Percentiles rank a stretch among this genome's conserved stretches.
Conservation (phyloP, 805 yeast genomes). For the Candida morakotiae region DNA sequence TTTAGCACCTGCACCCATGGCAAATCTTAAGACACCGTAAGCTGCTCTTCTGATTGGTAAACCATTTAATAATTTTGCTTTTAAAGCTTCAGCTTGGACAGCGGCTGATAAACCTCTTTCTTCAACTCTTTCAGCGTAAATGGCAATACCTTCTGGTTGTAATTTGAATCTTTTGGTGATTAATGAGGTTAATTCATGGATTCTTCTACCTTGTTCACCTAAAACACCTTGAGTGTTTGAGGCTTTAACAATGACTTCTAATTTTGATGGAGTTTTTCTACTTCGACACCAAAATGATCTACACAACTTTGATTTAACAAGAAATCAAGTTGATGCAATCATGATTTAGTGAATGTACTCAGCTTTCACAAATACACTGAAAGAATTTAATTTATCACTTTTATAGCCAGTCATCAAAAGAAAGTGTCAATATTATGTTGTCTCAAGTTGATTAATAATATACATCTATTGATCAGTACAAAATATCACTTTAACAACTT, state of each 20-base stretch:
- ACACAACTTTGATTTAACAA: too few species aligned
- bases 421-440: too few species aligned
- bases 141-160: conserved; percentile 86
- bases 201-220: conserved; percentile 99
- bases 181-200: conserved; percentile 96
- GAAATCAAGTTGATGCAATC: too few species aligned
- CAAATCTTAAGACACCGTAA: conserved; percentile 99
- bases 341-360: too few species aligned
- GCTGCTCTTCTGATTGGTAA: conserved; percentile 99
- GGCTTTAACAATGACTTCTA: conserved; percentile 98
- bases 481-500: too few species aligned
- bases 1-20: conserved; percentile 99
- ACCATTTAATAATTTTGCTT: conserved; percentile 97
- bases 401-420: too few species aligned
- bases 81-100: conserved; percentile 98
- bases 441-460: too few species aligned
- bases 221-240: conserved; percentile 97
- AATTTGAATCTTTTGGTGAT: conserved; percentile 98
- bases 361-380: too few species aligned
- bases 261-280: conserved; percentile 97
- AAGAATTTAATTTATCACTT: too few species aligned
- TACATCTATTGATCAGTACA: too few species aligned
- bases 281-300: conserved; percentile 99
- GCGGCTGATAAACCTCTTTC: conserved; percentile 99
- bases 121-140: conserved; percentile 98